Conservation (phyloP, 1,139 yeast genomes). For the Suhomyces atakaporum region DNA sequence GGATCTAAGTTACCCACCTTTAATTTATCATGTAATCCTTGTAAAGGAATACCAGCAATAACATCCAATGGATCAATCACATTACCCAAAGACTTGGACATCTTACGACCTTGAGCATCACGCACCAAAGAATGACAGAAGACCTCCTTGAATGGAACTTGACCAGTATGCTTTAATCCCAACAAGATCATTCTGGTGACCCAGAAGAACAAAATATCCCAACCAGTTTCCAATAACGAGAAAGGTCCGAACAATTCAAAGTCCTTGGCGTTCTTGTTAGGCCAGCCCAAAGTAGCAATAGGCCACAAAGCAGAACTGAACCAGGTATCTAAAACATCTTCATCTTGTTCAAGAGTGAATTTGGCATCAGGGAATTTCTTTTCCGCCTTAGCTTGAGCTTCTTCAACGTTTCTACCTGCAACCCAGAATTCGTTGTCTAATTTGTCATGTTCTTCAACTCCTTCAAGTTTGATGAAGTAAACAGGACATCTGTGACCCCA, state of each 20-base stretch:
- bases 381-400: slow-evolving; percentile 81
- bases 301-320: slow-evolving; percentile 99
- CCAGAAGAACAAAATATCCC: slow-evolving; percentile 99
- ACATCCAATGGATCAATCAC: slow-evolving; percentile 96
- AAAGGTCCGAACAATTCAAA: slow-evolving; percentile 81
- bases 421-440: slow-evolving; percentile 82
- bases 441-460: slow-evolving; percentile 54
- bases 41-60: slow-evolving; percentile 80
- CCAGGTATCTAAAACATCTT: slow-evolving; percentile 98
- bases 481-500: slow-evolving; percentile 99
- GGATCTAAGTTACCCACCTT: slow-evolving; percentile 84
- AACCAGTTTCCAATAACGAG: slow-evolving; percentile 95
- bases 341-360: slow-evolving; percentile 88
- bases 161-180: slow-evolving; percentile 87
- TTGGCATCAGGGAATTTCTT: slow-evolving; percentile 68
- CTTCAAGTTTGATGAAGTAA: slow-evolving; percentile 82
- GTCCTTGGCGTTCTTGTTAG: slow-evolving; percentile 66
- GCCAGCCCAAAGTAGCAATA: slow-evolving; percentile 96
- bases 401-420: slow-evolving; percentile 80
- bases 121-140: slow-evolving; percentile 98
- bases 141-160: slow-evolving; percentile 91
- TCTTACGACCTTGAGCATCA: slow-evolving; percentile 98
- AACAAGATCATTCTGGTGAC: slow-evolving; percentile 94
- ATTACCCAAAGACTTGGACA: slow-evolving; percentile 97
- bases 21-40: slow-evolving; percentile 78